A percentile compares a stretch with the other conserved stretches of the same genome.
phyloP scores from a whole-genome alignment of 2,329 filamentous ascomycete genomes.

The Falciphora oryzae region DNA sequence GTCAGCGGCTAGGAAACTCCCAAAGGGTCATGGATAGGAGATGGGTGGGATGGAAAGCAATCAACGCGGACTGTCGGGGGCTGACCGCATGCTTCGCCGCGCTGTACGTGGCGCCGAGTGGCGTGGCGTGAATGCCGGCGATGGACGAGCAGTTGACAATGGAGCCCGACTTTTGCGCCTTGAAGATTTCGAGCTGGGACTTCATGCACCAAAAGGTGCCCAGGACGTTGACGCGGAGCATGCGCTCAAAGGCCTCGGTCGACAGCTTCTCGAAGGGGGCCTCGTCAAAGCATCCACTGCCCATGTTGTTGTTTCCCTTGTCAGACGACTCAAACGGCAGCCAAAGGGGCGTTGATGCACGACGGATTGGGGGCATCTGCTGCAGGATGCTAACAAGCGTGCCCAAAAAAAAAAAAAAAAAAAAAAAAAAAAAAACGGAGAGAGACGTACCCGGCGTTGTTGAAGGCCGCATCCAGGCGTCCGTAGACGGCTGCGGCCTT shows the following conservation, averaged over 20 bases:
- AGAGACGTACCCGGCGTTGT: not conserved
- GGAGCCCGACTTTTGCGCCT: not conserved
- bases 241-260: conserved; percentile 1
- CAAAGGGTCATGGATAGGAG: no score
- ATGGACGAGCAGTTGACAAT: conserved; percentile 4
- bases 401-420: no score
- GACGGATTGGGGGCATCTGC: no score
- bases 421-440: not conserved
- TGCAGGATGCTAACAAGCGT: no score
- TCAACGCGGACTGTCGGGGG: not conserved
- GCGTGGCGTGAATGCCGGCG: conserved; percentile 2
- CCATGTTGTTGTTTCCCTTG: no score
- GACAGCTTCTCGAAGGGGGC: not conserved
- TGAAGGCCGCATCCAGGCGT: not conserved
- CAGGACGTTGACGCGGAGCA: conserved; percentile 1
- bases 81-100: not conserved
- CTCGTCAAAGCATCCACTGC: no score
- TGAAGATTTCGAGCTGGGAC: conserved; percentile 3
- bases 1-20: no score
- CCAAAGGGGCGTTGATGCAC: no score
- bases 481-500: not conserved
- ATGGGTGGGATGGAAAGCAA: no score
- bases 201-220: conserved; percentile 7
- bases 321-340: no score
- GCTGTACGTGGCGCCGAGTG: not conserved